Base-by-base conservation (phyloP, 2,329 filamentous ascomycete genomes). In the Annulohypoxylon truncatum region DNA sequence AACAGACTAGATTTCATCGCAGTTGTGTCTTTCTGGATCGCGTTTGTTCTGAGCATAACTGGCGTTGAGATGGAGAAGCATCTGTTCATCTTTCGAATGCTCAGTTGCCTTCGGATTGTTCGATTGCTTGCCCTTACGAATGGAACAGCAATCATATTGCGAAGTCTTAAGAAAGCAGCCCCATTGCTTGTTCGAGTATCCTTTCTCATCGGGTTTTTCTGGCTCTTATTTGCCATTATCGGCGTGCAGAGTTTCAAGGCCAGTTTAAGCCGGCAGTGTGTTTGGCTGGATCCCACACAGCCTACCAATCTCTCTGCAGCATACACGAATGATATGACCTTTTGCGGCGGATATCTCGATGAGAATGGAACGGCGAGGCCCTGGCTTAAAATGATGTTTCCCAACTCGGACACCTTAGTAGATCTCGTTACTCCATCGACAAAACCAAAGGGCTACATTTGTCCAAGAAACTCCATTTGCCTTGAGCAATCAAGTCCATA, bases 231-330 rank as follows among this genome's bases (percentile, higher is more conserved):
- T 80, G 96, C 94, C 35, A 97, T 99, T 67, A 90, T 99, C 63
- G 96, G 96, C 4, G 92, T 99, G 20, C 96, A 99, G 77, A 97
- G 92, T 79, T 99, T 99, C 82, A 95, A 95, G 79, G 90, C 91
- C 7, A 95, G 92, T 77, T 79, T 95, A 22, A 88, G 87, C 71
- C 90, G 92, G 50, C 90, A 89, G 67, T 96, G 92, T 76, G 89
- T 93, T 28, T 96, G 92, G 92, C 79, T 91, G 53, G 90, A 93
- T 68, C 89, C 90, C 4, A 66, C 74, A 3, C 82, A 89, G 54
- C 89, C 81, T 74, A 82, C 79, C 69, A 90, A 83, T 51, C 74
- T 87, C 28, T 78, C 79, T 7, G 81, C 83, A 6, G 82, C 88
- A 2, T 94, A 85, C 66, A 87, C 86, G 1, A 89, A 91, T 56